Percentiles rank a stretch among this genome's conserved stretches.
Conservation (phyloP, 805 yeast genomes). For the Yarrowia porcina region DNA sequence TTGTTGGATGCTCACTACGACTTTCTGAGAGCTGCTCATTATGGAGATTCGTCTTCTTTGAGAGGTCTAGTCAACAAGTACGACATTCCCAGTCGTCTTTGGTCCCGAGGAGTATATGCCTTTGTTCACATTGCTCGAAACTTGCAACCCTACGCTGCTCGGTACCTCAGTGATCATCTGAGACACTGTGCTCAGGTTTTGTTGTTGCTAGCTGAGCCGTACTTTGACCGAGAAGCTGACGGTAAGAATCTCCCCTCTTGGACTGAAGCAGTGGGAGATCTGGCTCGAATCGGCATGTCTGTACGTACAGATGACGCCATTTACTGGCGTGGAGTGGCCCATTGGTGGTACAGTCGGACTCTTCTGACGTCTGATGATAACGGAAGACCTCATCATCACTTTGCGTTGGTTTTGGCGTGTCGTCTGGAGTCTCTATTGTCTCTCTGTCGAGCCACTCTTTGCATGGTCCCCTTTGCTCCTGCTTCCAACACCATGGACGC, state of each 20-base stretch:
- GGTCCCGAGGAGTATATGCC: conserved; percentile 22
- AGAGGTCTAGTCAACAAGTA: conserved; percentile 18
- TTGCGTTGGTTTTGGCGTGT: conserved; percentile 16
- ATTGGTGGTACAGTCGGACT: conserved; percentile 22
- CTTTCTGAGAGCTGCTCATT: conserved; percentile 3
- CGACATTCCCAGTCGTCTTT: conserved; percentile 16
- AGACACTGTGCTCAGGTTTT: conserved; percentile 11
- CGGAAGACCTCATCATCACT: conserved; percentile 18
- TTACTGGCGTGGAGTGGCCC: conserved; percentile 24
- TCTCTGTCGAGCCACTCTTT: conserved; percentile 17
- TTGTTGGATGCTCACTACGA: conserved; percentile 21
- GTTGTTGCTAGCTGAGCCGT: conserved; percentile 6
- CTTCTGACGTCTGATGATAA: neutral
- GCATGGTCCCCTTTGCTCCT: conserved; percentile 3
- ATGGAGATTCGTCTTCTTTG: neutral
- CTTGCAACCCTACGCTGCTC: neutral
- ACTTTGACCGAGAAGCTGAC: conserved; percentile 17
- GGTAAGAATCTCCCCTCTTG: conserved; percentile 13
- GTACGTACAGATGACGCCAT: conserved; percentile 8
- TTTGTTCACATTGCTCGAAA: conserved; percentile 17
- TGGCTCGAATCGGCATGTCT: conserved; percentile 21
- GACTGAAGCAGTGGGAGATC: conserved; percentile 22
- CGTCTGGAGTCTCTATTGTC: conserved; percentile 20
- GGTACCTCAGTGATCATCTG: neutral
- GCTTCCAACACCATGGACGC: conserved; percentile 17